Conservation (phyloP, 2,329 filamentous ascomycete genomes). For the Paracamarosporium sp. region DNA sequence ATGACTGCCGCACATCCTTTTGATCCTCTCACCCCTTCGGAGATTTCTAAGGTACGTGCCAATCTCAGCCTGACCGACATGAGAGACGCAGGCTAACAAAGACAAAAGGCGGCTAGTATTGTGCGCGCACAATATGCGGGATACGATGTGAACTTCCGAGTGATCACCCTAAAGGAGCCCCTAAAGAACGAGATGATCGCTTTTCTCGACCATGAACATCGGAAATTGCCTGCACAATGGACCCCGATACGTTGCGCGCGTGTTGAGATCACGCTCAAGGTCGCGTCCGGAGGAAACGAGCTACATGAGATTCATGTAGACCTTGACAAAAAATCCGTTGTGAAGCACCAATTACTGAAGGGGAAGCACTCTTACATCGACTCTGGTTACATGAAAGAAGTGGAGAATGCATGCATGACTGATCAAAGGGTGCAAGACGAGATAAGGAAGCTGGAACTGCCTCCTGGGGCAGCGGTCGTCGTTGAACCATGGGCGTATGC, state of each 20-base stretch:
- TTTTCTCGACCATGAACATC: constrained; percentile 55
- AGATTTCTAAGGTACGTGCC: neutral
- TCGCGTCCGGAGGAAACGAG: neutral
- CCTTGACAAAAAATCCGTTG: constrained; percentile 23
- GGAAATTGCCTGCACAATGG: constrained; percentile 27
- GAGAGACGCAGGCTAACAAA: neutral
- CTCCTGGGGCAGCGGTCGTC: constrained; percentile 52
- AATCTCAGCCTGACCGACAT: neutral
- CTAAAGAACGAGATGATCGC: constrained; percentile 55
- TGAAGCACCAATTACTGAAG: constrained; percentile 39
- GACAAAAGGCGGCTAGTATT: neutral
- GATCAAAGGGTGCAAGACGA: constrained; percentile 53
- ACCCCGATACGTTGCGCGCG: constrained; percentile 50
- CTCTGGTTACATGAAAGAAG: constrained; percentile 55
- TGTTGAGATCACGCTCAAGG: constrained; percentile 33
- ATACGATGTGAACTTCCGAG: constrained; percentile 48
- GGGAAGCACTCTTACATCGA: constrained; percentile 59
- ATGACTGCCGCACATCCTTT: neutral
- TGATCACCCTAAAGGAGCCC: constrained; percentile 60
- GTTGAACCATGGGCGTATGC: constrained; percentile 65
- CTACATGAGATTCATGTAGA: constrained; percentile 44
- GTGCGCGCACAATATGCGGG: neutral
- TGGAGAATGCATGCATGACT: constrained; percentile 56
- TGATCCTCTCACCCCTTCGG: constrained; percentile 1
- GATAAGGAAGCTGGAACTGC: constrained; percentile 53